Percentiles rank a stretch among this genome's conserved stretches.
phyloP scores from a whole-genome alignment of 2,329 filamentous ascomycete species.

The Pyrenochaeta sp. region DNA sequence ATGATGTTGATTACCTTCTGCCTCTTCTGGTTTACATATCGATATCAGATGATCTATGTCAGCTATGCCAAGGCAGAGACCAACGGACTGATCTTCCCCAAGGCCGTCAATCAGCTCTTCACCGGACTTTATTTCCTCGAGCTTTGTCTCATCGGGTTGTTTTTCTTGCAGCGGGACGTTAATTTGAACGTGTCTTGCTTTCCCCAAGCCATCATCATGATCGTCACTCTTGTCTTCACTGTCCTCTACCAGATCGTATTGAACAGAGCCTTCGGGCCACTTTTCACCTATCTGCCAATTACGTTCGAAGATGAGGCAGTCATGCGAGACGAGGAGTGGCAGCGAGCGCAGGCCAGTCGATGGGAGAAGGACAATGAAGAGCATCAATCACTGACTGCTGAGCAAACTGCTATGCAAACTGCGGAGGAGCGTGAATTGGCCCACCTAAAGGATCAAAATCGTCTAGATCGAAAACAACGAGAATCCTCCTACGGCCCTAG shows the following conservation, averaged over 20 bases:
- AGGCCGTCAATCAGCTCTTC: constrained; percentile 94
- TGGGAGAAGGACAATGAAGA: constrained; percentile 66
- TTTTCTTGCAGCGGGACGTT: constrained; percentile 76
- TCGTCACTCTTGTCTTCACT: constrained; percentile 75
- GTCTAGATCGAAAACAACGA: constrained; percentile 12
- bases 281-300: constrained; percentile 89
- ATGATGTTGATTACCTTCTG: constrained; percentile 94
- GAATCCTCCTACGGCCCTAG: constrained; percentile 19
- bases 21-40: constrained; percentile 90
- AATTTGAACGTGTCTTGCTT: constrained; percentile 65
- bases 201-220: constrained; percentile 84
- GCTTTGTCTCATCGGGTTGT: constrained; percentile 85
- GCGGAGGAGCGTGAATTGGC: constrained; percentile 43
- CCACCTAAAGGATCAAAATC: constrained; percentile 35
- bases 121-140: constrained; percentile 96
- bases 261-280: constrained; percentile 82
- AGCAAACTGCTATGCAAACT: constrained; percentile 39
- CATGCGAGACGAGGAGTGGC: constrained; percentile 87
- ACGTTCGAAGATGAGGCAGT: constrained; percentile 96
- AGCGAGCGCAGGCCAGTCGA: constrained; percentile 75
- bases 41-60: constrained; percentile 97
- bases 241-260: constrained; percentile 79
- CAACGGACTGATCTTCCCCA: constrained; percentile 88
- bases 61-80: constrained; percentile 90
- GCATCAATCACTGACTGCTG: constrained; percentile 47